A percentile compares a stretch with the other conserved stretches of the same genome.
Conservation (phyloP, 192 early-diverging fungal species). For the Globomyces pollinis-pini region DNA sequence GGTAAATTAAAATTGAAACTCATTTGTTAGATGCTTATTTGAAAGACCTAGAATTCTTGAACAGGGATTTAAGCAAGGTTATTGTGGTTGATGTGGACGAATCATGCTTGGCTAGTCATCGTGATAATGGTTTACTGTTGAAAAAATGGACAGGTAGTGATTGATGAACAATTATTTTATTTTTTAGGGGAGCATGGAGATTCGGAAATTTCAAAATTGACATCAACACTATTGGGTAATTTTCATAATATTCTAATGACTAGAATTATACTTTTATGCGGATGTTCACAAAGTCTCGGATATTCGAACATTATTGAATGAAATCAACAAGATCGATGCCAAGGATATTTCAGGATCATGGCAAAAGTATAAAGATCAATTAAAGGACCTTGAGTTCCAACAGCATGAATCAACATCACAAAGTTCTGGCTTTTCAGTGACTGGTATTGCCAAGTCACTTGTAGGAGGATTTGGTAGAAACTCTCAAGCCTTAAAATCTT, state of each 20-base stretch:
- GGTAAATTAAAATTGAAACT: too few relatives aligned
- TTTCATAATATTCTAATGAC: constrained; percentile 10
- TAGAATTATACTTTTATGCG: constrained; percentile 37
- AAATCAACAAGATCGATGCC: constrained; percentile 16
- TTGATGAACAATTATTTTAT: too few relatives aligned
- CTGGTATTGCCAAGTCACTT: too few relatives aligned
- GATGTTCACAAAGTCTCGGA: constrained; percentile 31
- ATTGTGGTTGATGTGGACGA: constrained; percentile 90
- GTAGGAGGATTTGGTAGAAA: too few relatives aligned
- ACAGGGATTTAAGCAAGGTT: constrained; percentile 88
- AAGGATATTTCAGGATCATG: constrained; percentile 35
- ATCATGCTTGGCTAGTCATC: constrained; percentile 77
- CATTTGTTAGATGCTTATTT: constrained; percentile 52
- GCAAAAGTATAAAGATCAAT: constrained; percentile 29
- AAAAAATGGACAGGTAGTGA: constrained; percentile 83
- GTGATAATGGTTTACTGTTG: constrained; percentile 80
- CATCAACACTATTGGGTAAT: constrained; percentile 87
- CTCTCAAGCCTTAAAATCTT: too few relatives aligned
- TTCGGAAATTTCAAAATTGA: constrained; percentile 69
- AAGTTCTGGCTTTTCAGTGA: too few relatives aligned
- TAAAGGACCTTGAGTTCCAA: too few relatives aligned
- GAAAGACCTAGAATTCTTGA: constrained; percentile 81
- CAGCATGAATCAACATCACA: too few relatives aligned
- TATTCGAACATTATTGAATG: constrained; percentile 37
- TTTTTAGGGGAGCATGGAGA: constrained; percentile 79